Conservation (phyloP, 495 filamentous ascomycete species). For the Aspergillus cavernicola region DNA sequence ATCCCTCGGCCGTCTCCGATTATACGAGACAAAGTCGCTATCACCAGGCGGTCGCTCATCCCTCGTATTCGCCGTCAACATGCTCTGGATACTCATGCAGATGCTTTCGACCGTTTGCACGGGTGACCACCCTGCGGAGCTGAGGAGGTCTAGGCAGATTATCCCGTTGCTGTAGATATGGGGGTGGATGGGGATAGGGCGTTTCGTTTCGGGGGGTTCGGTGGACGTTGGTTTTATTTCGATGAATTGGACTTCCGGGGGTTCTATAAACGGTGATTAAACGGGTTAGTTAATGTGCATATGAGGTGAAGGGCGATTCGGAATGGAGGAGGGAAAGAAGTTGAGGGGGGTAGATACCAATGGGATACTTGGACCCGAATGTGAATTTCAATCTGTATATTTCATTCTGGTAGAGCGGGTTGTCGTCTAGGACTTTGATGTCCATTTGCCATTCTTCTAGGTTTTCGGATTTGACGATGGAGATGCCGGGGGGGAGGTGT, state of each 20-base stretch:
- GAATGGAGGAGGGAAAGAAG: background rate
- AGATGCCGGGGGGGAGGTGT: conserved; percentile 65
- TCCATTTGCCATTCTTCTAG: conserved; percentile 92
- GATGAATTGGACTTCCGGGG: conserved; percentile 89
- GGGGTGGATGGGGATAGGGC: conserved; percentile 89
- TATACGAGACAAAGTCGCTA: conserved; percentile 76
- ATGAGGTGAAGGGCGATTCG: background rate
- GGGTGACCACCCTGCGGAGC: conserved; percentile 83
- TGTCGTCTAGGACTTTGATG: conserved; percentile 83
- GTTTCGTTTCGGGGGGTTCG: conserved; percentile 38
- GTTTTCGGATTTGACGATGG: conserved; percentile 72
- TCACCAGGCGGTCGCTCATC: conserved; percentile 84
- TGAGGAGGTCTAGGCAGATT: conserved; percentile 94
- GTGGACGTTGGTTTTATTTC: conserved; percentile 19
- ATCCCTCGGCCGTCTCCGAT: conserved; percentile 72
- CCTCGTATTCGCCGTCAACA: conserved; percentile 91
- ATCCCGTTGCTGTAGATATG: conserved; percentile 98
- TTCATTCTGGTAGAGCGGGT: conserved; percentile 81
- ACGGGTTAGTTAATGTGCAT: background rate
- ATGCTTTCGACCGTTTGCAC: conserved; percentile 97
- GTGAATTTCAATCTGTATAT: conserved; percentile 82
- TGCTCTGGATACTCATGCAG: conserved; percentile 97
- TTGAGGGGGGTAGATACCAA: conserved; percentile 55
- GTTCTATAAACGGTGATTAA: conserved; percentile 62
- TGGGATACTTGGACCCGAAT: conserved; percentile 82